Evolutionary conservation across 257 asterid species (phyloP).

Genomic region (Rauvolfia tetraphylla): DNA sequence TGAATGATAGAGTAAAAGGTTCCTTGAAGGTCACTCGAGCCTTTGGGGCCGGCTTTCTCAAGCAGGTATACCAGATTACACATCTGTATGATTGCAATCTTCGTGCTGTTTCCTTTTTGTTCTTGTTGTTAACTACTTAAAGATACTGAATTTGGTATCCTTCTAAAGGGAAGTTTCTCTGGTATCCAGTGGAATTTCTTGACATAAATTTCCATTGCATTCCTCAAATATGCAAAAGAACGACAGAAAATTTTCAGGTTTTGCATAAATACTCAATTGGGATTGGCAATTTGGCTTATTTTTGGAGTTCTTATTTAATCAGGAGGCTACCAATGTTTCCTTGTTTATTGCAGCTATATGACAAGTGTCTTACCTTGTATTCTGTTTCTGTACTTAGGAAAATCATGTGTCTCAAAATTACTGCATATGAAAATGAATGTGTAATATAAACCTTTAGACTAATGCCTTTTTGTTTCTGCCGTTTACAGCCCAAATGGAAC

Average conservation of each 20-base stretch:
- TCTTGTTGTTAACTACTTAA: too few relatives aligned
- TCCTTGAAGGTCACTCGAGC: conserved; percentile 92
- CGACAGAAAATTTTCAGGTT: not conserved
- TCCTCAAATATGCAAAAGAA: not conserved
- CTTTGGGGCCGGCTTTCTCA: conserved; percentile 92
- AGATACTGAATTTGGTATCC: not conserved
- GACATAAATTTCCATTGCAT: not conserved
- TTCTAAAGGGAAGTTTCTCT: not conserved
- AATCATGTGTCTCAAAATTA: not conserved
- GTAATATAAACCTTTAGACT: not conserved
- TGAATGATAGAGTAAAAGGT: conserved; percentile 82
- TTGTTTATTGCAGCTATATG: not conserved
- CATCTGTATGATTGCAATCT: not conserved
- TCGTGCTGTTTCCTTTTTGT: not conserved
- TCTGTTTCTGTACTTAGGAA: not conserved
- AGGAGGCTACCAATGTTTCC: not conserved
- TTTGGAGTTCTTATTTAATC: not conserved
- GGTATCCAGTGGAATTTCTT: not conserved
- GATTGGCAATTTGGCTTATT: not conserved
- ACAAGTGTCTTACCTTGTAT: not conserved
- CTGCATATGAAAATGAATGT: not conserved
- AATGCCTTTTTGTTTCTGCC: conserved; percentile 4
- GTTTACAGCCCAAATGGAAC: conserved; percentile 86
- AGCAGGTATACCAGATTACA: conserved; percentile 48
- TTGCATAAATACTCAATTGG: not conserved